Evolutionary conservation across 805 yeast species (phyloP), one percentile per base, ranked within the genome.

Genomic region (Ogataea chonburiensis): DNA sequence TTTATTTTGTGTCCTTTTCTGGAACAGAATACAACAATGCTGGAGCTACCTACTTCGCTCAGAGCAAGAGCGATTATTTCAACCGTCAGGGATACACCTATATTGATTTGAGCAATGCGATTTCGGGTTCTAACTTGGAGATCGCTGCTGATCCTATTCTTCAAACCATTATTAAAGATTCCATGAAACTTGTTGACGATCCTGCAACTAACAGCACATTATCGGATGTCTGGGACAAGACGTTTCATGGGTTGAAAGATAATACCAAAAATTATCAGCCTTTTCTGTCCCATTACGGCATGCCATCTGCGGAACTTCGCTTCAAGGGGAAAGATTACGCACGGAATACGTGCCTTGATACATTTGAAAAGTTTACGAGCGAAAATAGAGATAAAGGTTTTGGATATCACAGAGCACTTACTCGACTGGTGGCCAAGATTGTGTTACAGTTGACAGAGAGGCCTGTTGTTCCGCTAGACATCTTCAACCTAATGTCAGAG

Each of bases 1-100:
- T 89, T 10, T 81, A 81, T 52, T 88, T 89, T 62, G 77, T 78
- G 0, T 85, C 95, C 0, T 87, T 84, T 66, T 95, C 89, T 50
- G 96, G 85, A 1, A 66, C 83, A 0, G 78, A 80, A 43, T 87
- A 82, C 52, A 88, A 88, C 55, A 64, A 71, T 47, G 95, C 93
- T 0, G 98, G 98, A 0, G 70, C 86, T n/a, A 71, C 88, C 0
- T 91, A 83, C 51, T 79, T 89, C 72, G 68, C 81, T 5, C 85
- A 82, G 47, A 63, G 68, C 23, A 71, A 72, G 38, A 56, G 64
- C n/a, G 70, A 72, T 16, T 70, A 68, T 24, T 61, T 87, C 17
- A 64, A 68, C 35, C 69, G 74, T 30, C 81, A 81, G 45, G 81
- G 83, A 0, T 79, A 75, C 50, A 69, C 86, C 0, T 82, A 84